These are phyloP conservation scores for Hysterangium stoloniferum DNA, from an alignment of 768 basidiomycete genomes.

Conservation along the genomic window DNA sequence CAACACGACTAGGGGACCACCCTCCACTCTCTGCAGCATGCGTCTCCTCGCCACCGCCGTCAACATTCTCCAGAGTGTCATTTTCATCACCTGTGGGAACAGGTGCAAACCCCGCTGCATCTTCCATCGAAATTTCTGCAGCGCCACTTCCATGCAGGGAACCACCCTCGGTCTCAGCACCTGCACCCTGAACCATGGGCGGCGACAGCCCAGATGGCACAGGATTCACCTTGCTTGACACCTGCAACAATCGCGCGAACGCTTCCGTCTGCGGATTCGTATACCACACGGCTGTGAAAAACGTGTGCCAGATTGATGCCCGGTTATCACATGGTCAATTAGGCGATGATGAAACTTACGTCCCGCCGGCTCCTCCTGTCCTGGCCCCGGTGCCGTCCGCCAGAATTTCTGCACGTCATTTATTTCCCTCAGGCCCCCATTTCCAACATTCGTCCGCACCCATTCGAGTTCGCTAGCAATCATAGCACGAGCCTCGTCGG, in stretches of 20 bases:
- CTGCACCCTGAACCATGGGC: neutral
- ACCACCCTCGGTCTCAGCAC: too few relatives aligned
- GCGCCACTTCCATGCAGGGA: neutral
- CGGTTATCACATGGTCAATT: slow-evolving; percentile 8
- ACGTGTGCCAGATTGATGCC: slow-evolving; percentile 7
- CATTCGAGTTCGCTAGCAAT: slow-evolving; percentile 58
- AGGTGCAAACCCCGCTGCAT: neutral
- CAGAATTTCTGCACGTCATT: slow-evolving; percentile 58
- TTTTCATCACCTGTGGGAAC: neutral
- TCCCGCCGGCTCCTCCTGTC: slow-evolving; percentile 28
- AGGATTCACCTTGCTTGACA: slow-evolving; percentile 63
- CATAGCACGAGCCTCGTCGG: slow-evolving; percentile 34
- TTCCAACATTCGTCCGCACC: slow-evolving; percentile 50
- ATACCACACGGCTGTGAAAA: slow-evolving; percentile 57
- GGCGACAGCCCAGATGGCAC: slow-evolving; percentile 5
- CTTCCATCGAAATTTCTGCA: neutral
- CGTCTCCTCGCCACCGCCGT: neutral
- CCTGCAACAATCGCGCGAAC: slow-evolving; percentile 70
- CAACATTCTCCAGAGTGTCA: too few relatives aligned
- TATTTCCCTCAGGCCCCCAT: slow-evolving; percentile 31
- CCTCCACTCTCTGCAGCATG: neutral
- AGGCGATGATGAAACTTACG: neutral
- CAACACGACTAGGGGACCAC: slow-evolving; percentile 8
- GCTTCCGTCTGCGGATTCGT: slow-evolving; percentile 87
- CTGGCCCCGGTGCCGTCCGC: slow-evolving; percentile 54